Evolutionary conservation across 805 yeast species (phyloP), one percentile per base, ranked within the genome.

Genomic region (Debaryomyces castellii): DNA sequence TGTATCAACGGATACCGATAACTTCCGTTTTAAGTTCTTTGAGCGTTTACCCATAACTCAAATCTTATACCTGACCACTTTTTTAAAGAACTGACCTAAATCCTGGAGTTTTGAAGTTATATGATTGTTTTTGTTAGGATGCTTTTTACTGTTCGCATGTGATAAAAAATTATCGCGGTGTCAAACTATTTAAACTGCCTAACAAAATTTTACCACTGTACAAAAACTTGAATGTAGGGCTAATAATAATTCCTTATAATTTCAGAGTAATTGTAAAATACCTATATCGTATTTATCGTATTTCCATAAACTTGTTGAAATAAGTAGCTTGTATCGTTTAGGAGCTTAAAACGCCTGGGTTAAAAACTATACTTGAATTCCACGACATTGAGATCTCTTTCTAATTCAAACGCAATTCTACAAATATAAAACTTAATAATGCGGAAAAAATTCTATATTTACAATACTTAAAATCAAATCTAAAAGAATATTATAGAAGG

Each of bases 161-260:
- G 39, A 36, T 21, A 36, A 36, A 36, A 21, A 36, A 21, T 14
- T 21, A 21, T 36, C 27, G 39, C 39, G 27, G 14, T 18, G 33
- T 30, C 33, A 10, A n/a, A n/a, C n/a, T n/a, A n/a, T n/a, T n/a
- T n/a, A n/a, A n/a, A n/a, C n/a, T n/a, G n/a, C n/a, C n/a, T n/a
- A n/a, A n/a, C n/a, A n/a, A n/a, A n/a, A n/a, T n/a, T n/a, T n/a
- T n/a, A n/a, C n/a, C n/a, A n/a, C n/a, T n/a, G n/a, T n/a, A n/a
- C n/a, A n/a, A n/a, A n/a, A n/a, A n/a, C n/a, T n/a, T n/a, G n/a
- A n/a, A n/a, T n/a, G n/a, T n/a, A n/a, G n/a, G n/a, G n/a, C n/a
- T n/a, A n/a, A n/a, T n/a, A n/a, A n/a, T n/a, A n/a, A n/a, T n/a
- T n/a, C n/a, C n/a, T n/a, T n/a, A n/a, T n/a, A n/a, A n/a, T n/a